Base-by-base conservation (phyloP, 1,284 basidiomycete species). In the Cystobasidium pallidum region DNA sequence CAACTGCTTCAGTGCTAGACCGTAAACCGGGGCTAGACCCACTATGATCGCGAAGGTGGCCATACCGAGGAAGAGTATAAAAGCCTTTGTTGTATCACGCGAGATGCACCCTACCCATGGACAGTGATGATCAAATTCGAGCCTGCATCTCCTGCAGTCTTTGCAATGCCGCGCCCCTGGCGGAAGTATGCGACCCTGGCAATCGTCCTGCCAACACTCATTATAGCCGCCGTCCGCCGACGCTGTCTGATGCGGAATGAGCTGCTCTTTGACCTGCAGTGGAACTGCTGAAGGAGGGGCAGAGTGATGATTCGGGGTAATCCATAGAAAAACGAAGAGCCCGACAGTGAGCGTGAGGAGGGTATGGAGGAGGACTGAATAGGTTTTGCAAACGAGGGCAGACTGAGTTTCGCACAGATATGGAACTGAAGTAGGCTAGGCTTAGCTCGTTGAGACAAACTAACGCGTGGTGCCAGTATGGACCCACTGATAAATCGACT, bases 101-200 rank as follows among this genome's bases (percentile, higher is more conserved):
- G 66, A 26, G 3, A 73, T 73, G 34, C 72, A 67, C 3, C 64
- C 70, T 36, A 74, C 39, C 73, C 73, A 74, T 19, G 73, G 73
- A 54, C 73, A 74, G 54, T 61, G 59, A 61, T 74, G 73, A 49
- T 74, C 73, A 30, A 72, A 70, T 15, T 52, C 57, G 2, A 63
- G 36, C 45, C 68, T 41, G 63, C 73, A 74, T 43, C 17, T 19
- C 26, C 55, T 32, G 28, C 73, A 74, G 41, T 72, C 70, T 54
- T 65, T 59, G 61, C 73, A 74, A 55, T 74, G 73, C 24, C 73
- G 21, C 11, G 73, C 49, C n/a, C 62, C 30, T 0, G 63, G 70
- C 3, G 73, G 70, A 17, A 63, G 52, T 26, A 62, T 43, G 30
- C 59, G 57, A 49, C 73, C 73, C 13, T 43, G 51, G 54, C 73